Evolutionary conservation across 2,329 filamentous ascomycete genomes (phyloP).

Genomic region (Thelonectria discophora): DNA sequence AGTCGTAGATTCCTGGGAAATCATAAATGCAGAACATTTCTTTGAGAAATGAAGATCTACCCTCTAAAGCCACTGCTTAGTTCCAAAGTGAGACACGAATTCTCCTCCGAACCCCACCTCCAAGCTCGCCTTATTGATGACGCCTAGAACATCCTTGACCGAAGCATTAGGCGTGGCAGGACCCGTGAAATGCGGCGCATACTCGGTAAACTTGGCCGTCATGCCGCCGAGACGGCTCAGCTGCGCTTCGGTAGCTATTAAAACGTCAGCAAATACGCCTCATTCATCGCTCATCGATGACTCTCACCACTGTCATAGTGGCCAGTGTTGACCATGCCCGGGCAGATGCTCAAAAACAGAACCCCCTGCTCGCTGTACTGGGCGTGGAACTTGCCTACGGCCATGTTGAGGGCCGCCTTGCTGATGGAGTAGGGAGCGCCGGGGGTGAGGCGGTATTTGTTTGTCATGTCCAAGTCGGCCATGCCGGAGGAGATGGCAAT

Average conservation of each 20-base stretch:
- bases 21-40: too few relatives aligned
- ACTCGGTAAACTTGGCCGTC: background rate
- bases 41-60: too few relatives aligned
- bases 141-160: slow-evolving; percentile 4
- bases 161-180: slow-evolving; percentile 2
- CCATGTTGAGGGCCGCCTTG: slow-evolving; percentile 63
- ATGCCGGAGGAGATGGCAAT: slow-evolving; percentile 58
- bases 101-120: slow-evolving; percentile 5
- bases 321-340: slow-evolving; percentile 5
- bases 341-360: slow-evolving; percentile 3
- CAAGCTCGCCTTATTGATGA: slow-evolving; percentile 9
- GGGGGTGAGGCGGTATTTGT: slow-evolving; percentile 47
- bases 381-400: slow-evolving; percentile 61
- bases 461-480: slow-evolving; percentile 56
- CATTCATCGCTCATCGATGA: too few relatives aligned
- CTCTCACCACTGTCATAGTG: slow-evolving; percentile 2
- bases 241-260: slow-evolving; percentile 6
- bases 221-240: slow-evolving; percentile 1
- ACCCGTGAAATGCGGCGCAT: slow-evolving; percentile 6
- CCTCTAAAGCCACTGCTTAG: too few relatives aligned
- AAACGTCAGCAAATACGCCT: slow-evolving; percentile 1
- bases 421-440: slow-evolving; percentile 54
- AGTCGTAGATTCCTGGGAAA: too few relatives aligned
- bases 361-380: slow-evolving; percentile 34
- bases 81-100: slow-evolving; percentile 8